Evolutionary conservation across 148 eudicot species (phyloP).

Genomic region (Agrostemma githago): DNA sequence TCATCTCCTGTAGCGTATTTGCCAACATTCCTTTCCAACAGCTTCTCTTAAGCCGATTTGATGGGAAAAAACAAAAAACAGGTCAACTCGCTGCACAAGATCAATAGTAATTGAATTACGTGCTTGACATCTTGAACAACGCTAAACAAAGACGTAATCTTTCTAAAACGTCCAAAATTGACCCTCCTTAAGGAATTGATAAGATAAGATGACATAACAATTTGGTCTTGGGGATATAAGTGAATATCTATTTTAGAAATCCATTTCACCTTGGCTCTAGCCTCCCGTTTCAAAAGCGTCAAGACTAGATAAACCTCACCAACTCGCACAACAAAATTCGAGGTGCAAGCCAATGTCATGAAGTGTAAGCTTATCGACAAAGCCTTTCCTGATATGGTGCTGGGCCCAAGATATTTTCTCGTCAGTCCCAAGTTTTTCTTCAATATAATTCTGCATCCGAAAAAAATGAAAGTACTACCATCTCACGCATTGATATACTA

Average conservation of each 20-base stretch:
- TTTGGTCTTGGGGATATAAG: too few relatives aligned
- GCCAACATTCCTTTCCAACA: constrained; percentile 58
- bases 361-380: constrained; percentile 42
- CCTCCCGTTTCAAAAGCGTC: too few relatives aligned
- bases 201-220: too few relatives aligned
- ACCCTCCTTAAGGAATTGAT: too few relatives aligned
- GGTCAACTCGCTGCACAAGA: neutral
- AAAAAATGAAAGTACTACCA: constrained; percentile 12
- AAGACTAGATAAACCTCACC: too few relatives aligned
- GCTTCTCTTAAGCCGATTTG: constrained; percentile 73
- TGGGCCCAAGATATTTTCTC: constrained; percentile 56
- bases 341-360: neutral
- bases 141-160: too few relatives aligned
- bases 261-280: too few relatives aligned
- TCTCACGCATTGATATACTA: neutral
- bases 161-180: too few relatives aligned
- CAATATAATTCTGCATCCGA: constrained; percentile 53
- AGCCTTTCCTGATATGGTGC: constrained; percentile 57
- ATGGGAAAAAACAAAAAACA: neutral
- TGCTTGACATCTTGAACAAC: neutral
- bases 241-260: too few relatives aligned
- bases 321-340: too few relatives aligned
- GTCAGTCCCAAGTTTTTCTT: constrained; percentile 50
- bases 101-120: neutral
- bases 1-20: constrained; percentile 93